Conservation (phyloP, 345 rosid genomes). For the Syzygium aromaticum region DNA sequence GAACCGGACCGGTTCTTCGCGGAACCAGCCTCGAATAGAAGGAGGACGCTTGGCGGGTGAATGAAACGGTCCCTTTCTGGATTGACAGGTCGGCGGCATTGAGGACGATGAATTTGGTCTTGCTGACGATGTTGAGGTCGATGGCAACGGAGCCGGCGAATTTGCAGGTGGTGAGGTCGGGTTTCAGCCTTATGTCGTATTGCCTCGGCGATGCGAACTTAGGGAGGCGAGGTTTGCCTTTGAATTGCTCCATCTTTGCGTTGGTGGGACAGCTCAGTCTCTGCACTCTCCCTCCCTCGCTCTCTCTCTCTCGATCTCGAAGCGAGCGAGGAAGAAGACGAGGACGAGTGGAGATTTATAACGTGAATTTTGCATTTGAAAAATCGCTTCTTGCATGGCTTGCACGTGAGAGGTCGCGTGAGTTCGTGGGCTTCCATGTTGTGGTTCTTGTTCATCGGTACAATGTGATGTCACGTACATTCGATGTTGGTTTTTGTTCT, state of each 20-base stretch:
- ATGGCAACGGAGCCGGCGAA: conserved; percentile 57
- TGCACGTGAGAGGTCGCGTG: neutral
- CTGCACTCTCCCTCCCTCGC: neutral
- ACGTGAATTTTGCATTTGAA: neutral
- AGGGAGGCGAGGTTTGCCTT: conserved; percentile 82
- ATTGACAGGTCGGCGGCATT: conserved; percentile 79
- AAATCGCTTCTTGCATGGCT: neutral
- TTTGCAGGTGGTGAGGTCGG: conserved; percentile 65
- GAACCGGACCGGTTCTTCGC: neutral
- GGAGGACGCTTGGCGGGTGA: conserved; percentile 14
- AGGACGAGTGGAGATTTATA: neutral
- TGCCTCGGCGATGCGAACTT: conserved; percentile 70
- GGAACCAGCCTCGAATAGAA: conserved; percentile 1
- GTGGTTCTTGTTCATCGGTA: no score
- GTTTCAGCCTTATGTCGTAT: conserved; percentile 66
- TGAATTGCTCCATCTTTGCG: conserved; percentile 60
- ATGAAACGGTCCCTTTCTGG: conserved; percentile 35
- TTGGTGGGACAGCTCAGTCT: neutral
- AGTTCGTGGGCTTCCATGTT: neutral
- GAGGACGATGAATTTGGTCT: conserved; percentile 73
- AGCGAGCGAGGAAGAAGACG: neutral
- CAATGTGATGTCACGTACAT: no score
- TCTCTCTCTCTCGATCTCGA: neutral
- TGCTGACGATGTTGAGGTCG: conserved; percentile 23
- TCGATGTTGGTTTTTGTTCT: neutral